phyloP scores from a whole-genome alignment of 2,329 filamentous ascomycete species.

The Aotearoamyces nothofagi region DNA sequence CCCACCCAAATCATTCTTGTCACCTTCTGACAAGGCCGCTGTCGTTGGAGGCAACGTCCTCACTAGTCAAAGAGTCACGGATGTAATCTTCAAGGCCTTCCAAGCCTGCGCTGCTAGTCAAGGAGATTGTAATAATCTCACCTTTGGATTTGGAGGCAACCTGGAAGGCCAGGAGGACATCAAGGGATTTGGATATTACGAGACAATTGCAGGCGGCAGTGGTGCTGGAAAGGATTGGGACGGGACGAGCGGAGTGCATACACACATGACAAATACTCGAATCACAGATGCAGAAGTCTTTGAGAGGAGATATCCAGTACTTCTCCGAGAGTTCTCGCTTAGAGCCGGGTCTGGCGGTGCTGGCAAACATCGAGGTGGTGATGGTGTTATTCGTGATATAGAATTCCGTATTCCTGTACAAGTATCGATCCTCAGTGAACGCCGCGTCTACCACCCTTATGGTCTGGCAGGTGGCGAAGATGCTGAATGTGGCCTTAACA shows the following conservation, averaged over 20 bases:
- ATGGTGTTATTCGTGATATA: constrained; percentile 65
- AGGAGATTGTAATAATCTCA: constrained; percentile 69
- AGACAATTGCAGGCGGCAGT: constrained; percentile 64
- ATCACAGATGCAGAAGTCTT: constrained; percentile 72
- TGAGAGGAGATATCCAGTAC: constrained; percentile 60
- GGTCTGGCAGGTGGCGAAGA: constrained; percentile 74
- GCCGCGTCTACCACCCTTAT: constrained; percentile 64
- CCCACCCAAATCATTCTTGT: constrained; percentile 53
- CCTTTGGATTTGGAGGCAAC: constrained; percentile 57
- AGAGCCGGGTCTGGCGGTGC: constrained; percentile 44
- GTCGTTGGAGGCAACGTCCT: constrained; percentile 71
- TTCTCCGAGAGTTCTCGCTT: constrained; percentile 56
- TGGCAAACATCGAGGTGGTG: constrained; percentile 55
- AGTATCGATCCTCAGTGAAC: constrained; percentile 64
- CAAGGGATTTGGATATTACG: constrained; percentile 70
- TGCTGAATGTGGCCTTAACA: constrained; percentile 63
- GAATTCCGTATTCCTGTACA: constrained; percentile 68
- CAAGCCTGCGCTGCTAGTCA: constrained; percentile 60
- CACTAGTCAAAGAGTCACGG: constrained; percentile 62
- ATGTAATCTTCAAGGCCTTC: constrained; percentile 67
- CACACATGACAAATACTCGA: constrained; percentile 64
- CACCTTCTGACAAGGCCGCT: constrained; percentile 56
- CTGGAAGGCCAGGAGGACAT: constrained; percentile 64
- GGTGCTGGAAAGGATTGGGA: constrained; percentile 59
- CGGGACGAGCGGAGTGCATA: constrained; percentile 44